Conservation (phyloP, 2,329 filamentous ascomycete genomes). For the Neobulgaria alba region DNA sequence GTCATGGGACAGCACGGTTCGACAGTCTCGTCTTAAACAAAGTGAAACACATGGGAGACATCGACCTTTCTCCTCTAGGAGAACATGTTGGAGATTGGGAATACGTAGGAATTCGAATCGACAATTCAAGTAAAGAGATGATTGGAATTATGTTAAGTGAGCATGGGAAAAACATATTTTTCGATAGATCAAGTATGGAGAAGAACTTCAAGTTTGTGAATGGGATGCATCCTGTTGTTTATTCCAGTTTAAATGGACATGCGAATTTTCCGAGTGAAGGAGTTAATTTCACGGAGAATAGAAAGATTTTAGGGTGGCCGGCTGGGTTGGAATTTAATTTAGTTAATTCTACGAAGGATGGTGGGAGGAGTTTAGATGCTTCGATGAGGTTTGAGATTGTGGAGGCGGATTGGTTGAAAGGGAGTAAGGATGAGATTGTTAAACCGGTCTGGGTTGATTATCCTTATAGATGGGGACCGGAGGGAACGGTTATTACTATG, state of each 20-base stretch:
- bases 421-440: constrained; percentile 9
- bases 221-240: constrained; percentile 15
- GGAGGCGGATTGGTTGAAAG: constrained; percentile 14
- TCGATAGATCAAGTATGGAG: constrained; percentile 6
- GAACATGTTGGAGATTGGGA: constrained; percentile 20
- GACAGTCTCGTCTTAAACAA: constrained; percentile 11
- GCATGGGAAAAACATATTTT: constrained; percentile 16
- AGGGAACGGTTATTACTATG: constrained; percentile 18
- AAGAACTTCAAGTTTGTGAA: constrained; percentile 11
- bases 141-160: constrained; percentile 14
- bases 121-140: constrained; percentile 16
- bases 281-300: constrained; percentile 14
- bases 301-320: constrained; percentile 13
- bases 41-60: constrained; percentile 8
- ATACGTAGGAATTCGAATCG: constrained; percentile 15
- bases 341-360: constrained; percentile 14
- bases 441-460: constrained; percentile 17
- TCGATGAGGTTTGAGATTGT: constrained; percentile 13
- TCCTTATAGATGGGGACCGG: constrained; percentile 20
- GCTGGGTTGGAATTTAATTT: constrained; percentile 17
- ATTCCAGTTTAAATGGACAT: constrained; percentile 18
- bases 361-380: constrained; percentile 9
- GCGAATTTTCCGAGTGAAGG: constrained; percentile 16
- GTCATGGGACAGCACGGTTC: constrained; percentile 15
- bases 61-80: constrained; percentile 16